Percentiles rank a stretch among this genome's conserved stretches.
Evolutionary conservation across 2,329 filamentous ascomycete species (phyloP).

Genomic region (Colletotrichum aenigma): DNA sequence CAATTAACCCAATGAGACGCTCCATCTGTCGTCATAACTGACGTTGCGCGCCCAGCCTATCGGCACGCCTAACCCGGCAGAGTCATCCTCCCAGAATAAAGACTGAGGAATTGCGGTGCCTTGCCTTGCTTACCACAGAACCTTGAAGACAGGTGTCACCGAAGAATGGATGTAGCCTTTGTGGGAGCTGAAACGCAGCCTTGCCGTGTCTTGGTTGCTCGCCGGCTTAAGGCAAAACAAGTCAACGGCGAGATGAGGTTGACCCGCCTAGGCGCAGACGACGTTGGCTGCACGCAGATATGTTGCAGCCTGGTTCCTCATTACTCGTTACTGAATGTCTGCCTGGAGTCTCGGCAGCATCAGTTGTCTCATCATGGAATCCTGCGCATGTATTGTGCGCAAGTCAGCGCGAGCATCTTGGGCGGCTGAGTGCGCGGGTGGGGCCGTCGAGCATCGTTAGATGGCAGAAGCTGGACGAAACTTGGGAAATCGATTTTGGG

Average conservation of each 20-base stretch:
- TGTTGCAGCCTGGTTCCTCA: neutral
- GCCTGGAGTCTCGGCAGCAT: neutral
- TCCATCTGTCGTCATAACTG: neutral
- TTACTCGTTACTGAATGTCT: neutral
- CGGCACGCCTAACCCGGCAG: slow-evolving; percentile 3
- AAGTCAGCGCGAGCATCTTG: neutral
- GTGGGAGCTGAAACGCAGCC: neutral
- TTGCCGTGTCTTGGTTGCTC: neutral
- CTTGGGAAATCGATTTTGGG: neutral
- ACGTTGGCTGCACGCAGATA: neutral
- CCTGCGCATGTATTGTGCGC: neutral
- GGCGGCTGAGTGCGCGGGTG: neutral
- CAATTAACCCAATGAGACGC: neutral
- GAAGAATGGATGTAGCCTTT: neutral
- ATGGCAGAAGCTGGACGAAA: neutral
- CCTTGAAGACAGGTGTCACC: neutral
- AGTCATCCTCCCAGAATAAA: neutral
- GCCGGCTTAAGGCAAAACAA: neutral
- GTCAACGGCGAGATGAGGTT: neutral
- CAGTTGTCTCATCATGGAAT: neutral
- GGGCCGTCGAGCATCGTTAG: neutral
- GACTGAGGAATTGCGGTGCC: neutral
- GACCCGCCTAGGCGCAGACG: neutral
- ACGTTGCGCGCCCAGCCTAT: slow-evolving; percentile 12
- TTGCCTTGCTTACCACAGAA: neutral